Base-by-base conservation (phyloP, 2,329 filamentous ascomycete genomes). In the Cercospora zeina region DNA sequence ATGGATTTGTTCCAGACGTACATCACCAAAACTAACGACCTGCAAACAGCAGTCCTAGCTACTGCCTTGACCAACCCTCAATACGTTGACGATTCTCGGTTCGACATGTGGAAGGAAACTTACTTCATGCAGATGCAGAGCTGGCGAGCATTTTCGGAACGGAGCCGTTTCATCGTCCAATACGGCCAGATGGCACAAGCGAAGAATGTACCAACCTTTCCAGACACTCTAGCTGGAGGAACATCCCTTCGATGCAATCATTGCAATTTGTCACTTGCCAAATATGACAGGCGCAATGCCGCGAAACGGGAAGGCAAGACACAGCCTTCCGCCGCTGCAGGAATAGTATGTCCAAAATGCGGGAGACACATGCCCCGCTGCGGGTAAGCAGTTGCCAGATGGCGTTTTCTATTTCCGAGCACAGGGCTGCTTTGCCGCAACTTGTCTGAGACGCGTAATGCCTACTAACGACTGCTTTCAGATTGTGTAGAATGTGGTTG, bases 1-100 rank as follows among this genome's bases (percentile, higher is more conserved):
- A 86, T 93, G 62, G 88, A 92, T 72, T 85, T 95, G 16, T 84
- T 93, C 63, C 88, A 89, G 64, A 85, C 85, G 55, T 91, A 92
- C 74, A 83, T 95, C 50, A 82, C 87, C 68, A 89, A 88, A 68
- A 91, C 89, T 73, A 83, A 87, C 71, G 90, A 93, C 73, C 82
- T 90, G 24, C 91, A 96, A 76, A 92, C 90, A 1, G 89, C 90
- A 1, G 88, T 89, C 0, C 80, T 95, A 1, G 84, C 91, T 63
- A 84, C 90, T 61, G 88, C 88, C 11, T 87, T 89, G 73, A 89
- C 88, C 67, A 85, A 87, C 61, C 90, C 90, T 0, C 83, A 86
- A 8, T 93, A 91, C 75, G 87, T 93, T 67, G 85, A 89, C 74
- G 91, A 95, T 73, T 80, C 88, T 47, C 87, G 91, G 66, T 91